phyloP scores from a whole-genome alignment of 768 basidiomycete genomes.

The Artomyces pyxidatus region DNA sequence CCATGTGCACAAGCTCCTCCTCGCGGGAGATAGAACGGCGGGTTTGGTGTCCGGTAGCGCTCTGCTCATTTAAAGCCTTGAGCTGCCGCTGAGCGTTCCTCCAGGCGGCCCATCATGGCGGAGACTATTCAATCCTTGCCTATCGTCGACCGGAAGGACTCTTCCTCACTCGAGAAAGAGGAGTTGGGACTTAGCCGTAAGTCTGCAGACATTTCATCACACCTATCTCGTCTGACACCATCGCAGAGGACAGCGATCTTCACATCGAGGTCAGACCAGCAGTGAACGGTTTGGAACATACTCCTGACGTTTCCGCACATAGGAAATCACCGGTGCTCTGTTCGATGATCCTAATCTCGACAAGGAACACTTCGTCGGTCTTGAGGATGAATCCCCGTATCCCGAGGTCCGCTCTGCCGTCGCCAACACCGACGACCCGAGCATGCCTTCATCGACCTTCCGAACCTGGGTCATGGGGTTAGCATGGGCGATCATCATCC shows the following conservation, averaged over 20 bases:
- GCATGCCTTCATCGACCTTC: slow-evolving; percentile 28
- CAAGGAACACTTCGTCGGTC: background rate
- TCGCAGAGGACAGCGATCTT: background rate
- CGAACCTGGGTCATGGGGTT: slow-evolving; percentile 31
- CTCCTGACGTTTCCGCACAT: background rate
- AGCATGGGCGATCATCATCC: slow-evolving; percentile 47
- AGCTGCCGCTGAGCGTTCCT: background rate
- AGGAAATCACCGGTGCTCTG: slow-evolving; percentile 1
- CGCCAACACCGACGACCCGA: slow-evolving; percentile 38
- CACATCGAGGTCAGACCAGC: background rate
- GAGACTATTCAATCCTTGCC: background rate
- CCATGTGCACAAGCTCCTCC: too few species aligned
- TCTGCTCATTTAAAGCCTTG: background rate
- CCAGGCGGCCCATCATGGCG: background rate
- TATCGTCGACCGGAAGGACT: background rate
- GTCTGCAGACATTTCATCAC: background rate
- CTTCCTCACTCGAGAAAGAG: background rate
- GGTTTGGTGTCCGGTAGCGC: background rate
- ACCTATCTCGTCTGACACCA: background rate
- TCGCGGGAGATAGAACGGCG: too few species aligned
- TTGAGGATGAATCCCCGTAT: slow-evolving; percentile 42
- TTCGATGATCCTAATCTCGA: slow-evolving; percentile 16
- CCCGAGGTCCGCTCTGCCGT: slow-evolving; percentile 45
- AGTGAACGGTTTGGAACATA: background rate
- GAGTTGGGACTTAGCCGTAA: background rate